Evolutionary conservation across 2,329 filamentous ascomycete species (phyloP), one percentile per base, ranked within the genome.

Genomic region (Sporothrix dimorphospora): DNA sequence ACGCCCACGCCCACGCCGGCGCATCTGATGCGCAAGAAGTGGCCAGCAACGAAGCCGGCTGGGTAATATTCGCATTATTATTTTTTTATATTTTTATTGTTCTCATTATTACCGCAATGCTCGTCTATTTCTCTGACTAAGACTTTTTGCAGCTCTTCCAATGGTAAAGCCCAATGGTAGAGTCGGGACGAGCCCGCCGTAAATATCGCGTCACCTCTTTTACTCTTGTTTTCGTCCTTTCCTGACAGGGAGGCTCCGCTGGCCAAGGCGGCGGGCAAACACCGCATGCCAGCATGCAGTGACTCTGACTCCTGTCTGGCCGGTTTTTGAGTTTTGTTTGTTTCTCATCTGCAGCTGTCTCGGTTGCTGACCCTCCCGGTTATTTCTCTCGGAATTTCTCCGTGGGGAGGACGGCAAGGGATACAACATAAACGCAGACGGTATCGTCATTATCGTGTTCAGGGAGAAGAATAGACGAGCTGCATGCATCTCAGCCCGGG

Each of bases 241-340:
- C 65, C 45, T n/a, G 19, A 34, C 27, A 16, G 45, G 45, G 45
- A 53, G 65, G 45, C 45, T 67, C 63, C 45, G 45, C 65, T 21
- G 42, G 21, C 9, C 38, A 11, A 24, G 24, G 45, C 24, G 63
- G 63, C 40, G 63, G 63, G 40, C 42, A 66, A 66, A 49, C 63
- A 53, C 65, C 27, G 65, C 47, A 51, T 34, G 30, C 30, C 30
- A 3, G 30, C 30, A 57, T 11, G 30, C 21, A 19, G 40, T 67
- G 63, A 67, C 65, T 67, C 65, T 38, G 63, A 67, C 65, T 67
- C 65, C 21, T 67, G 14, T 49, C 24, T 16, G 24, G 16, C 42
- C 63, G 38, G 38, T n/a, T 45, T 65, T 27, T 45, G 59, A 14
- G 19, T 14, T 45, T 42, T 14, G 11, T 61, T 40, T 16, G 19